A percentile compares a stretch with the other conserved stretches of the same genome.
Evolutionary conservation across 805 yeast genomes (phyloP).

Genomic region (Suhomyces canberraensis): DNA sequence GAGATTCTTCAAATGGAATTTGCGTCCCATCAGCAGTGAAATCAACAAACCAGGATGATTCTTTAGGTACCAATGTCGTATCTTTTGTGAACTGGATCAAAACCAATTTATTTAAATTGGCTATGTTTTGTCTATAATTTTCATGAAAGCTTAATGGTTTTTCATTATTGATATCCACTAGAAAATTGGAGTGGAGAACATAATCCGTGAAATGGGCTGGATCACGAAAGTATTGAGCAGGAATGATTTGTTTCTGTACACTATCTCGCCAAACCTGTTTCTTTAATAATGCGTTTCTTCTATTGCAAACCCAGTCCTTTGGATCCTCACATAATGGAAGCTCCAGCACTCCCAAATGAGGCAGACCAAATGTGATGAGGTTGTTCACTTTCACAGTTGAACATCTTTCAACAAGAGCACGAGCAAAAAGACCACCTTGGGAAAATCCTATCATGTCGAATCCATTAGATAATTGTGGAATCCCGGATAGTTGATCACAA

Average conservation of each 20-base stretch:
- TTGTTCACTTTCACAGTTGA: slow-evolving; percentile 37
- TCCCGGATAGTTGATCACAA: slow-evolving; percentile 49
- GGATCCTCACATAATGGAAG: slow-evolving; percentile 54
- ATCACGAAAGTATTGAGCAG: slow-evolving; percentile 78
- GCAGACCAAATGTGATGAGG: slow-evolving; percentile 74
- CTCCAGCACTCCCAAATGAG: slow-evolving; percentile 73
- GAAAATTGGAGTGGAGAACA: slow-evolving; percentile 51
- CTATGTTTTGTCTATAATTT: slow-evolving; percentile 44
- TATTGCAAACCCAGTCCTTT: slow-evolving; percentile 57
- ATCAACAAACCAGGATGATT: slow-evolving; percentile 67
- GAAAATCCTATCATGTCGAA: slow-evolving; percentile 77
- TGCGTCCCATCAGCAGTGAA: slow-evolving; percentile 41
- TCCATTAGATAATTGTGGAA: slow-evolving; percentile 49
- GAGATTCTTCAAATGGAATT: slow-evolving; percentile 48
- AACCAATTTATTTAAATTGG: slow-evolving; percentile 49
- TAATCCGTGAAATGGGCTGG: slow-evolving; percentile 52
- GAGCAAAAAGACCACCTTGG: slow-evolving; percentile 79
- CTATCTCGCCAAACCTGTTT: slow-evolving; percentile 56
- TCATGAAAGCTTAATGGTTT: slow-evolving; percentile 23
- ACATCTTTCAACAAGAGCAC: slow-evolving; percentile 65
- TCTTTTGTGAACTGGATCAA: slow-evolving; percentile 60
- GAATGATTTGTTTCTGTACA: slow-evolving; percentile 56
- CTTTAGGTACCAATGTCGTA: slow-evolving; percentile 68
- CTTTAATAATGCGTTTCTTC: slow-evolving; percentile 52
- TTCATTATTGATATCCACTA: slow-evolving; percentile 71